Percentiles rank a stretch among this genome's conserved stretches.
Conservation (phyloP, 108 stramenopile species). For the Cyclostephanos invisitatus region DNA sequence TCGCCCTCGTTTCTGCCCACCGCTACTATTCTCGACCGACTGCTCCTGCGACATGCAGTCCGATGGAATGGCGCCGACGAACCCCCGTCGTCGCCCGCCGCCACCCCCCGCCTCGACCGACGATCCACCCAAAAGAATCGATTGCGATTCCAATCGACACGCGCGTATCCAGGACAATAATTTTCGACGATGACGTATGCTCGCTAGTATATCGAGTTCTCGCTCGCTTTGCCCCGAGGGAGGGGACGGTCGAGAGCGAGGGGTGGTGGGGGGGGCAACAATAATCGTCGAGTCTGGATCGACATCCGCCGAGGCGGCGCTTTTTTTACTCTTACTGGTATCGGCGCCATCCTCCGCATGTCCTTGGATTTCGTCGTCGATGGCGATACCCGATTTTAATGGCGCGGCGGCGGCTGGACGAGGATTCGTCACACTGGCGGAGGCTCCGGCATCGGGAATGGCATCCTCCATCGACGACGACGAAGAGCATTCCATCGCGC, state of each 20-base stretch:
- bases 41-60: neutral
- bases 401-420: neutral
- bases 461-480: neutral
- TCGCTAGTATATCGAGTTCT: neutral
- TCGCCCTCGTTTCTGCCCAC: neutral
- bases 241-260: neutral
- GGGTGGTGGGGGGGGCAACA: neutral
- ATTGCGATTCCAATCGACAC: conserved; percentile 4
- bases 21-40: neutral
- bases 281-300: neutral
- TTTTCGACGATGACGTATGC: conserved; percentile 4
- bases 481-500: neutral
- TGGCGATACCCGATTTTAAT: neutral
- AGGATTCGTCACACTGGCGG: neutral
- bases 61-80: neutral
- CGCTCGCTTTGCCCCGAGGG: neutral
- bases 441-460: neutral
- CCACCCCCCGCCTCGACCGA: neutral
- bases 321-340: neutral
- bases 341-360: neutral
- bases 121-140: neutral
- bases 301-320: neutral
- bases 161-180: conserved; percentile 7
- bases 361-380: neutral
- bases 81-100: conserved; percentile 1